Evolutionary conservation across 805 yeast genomes (phyloP), one percentile per base, ranked within the genome.

Genomic region (Scheffersomyces lignosus): DNA sequence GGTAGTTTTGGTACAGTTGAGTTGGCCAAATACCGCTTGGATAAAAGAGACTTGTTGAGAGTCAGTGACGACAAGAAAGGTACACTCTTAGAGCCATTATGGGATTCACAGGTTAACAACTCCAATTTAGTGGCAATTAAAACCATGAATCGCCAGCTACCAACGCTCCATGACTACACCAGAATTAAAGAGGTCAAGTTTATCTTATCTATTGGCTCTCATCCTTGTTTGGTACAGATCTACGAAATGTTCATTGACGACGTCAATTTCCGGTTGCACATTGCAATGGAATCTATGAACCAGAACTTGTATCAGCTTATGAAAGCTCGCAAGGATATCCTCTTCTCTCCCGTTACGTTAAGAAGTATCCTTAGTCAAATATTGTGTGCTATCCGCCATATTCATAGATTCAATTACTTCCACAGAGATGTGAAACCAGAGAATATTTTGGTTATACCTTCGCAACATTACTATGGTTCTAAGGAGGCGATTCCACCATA

Each of bases 341-440:
- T 66, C 1, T 81, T 87, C 42, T 75, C 87, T 2, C 68, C 75
- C 1, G 61, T 62, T 18, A 79, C 88, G 3, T 57, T 87, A 43
- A 80, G 73, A 49, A 78, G 88, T 31, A 80, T 88, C 29, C 58
- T 85, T 31, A 62, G 81, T 8, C 97, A 90, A 57, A 58, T 90
- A 1, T 65, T 87, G 39, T 71, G 76, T 38, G 99, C 93, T 3
- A 71, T 90, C 18, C 75, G 79, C 38, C 97, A 91, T 58, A 88
- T 91, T 37, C 99, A 87, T 52, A 56, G 60, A 18, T 65, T 71
- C 48, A 75, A 76, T 8, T 87, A 72, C 52, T 82, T 82, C 52
- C 98, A 91, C 58, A 75, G 99, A 39, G 99, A 91, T 66, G 73
- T 91, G 33, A 91, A 91, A 60, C 98, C 99, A 0, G 97, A 91